Base-by-base conservation (phyloP, 495 filamentous ascomycete genomes). In the Emericellopsis terricola region DNA sequence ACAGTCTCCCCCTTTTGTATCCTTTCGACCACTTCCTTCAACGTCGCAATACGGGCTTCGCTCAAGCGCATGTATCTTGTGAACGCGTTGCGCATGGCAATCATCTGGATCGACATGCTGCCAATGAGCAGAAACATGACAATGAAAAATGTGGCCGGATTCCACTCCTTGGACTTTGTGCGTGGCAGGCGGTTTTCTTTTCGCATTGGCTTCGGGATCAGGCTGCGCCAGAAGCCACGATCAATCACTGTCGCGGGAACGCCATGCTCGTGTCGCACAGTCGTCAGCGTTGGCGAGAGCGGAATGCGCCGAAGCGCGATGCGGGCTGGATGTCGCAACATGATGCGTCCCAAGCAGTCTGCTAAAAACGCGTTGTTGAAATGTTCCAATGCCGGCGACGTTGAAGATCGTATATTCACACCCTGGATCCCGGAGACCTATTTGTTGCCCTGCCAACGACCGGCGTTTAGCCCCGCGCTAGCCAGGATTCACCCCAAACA, bases 111-210 rank as follows among this genome's bases (percentile, higher is more conserved):
- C 9, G 85, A 76, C 55, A 94, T 87, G 38, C 81, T 91, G 2
- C 89, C 91, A 42, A 94, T 86, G 39, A 94, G 65, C 27, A 94
- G 63, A 45, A 82, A 85, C 34, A 94, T 85, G 47, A 81, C 58
- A 44, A 99, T 89, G 59, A 78, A 94, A 46, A 84, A 85, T 1
- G 81, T 94, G 10, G 81, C 81, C 1, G 89, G 91, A 43, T 94
- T 96, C 83, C 82, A 92, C 42, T 73, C 72, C 11, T 66, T 59
- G 17, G 43, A 38, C 31, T 57, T 55, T 28, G 49, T 53, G 43
- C 44, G 33, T 15, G 24, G 19, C 24, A 34, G 15, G 21, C 23
- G 18, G 29, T 23, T 28, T 4, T 29, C 49, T 37, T 45, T 49
- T 18, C 51, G 55, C 19, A 63, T 39, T 14, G 57, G 60, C 39